Conservation (phyloP, 2,329 filamentous ascomycete species). For the Trichoderma atroviride region DNA sequence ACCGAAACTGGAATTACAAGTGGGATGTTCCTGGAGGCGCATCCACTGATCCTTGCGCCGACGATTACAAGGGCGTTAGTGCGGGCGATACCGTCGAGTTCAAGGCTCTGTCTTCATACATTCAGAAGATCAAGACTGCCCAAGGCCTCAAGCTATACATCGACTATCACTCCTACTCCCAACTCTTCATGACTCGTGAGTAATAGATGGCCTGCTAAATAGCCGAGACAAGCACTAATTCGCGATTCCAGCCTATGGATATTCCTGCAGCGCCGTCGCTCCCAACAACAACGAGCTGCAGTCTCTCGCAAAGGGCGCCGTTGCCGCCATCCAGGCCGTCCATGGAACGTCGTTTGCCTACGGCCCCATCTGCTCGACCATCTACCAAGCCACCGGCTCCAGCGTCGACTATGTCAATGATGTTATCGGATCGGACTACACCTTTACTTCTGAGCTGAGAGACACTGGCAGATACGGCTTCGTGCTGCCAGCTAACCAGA, state of each 20-base stretch:
- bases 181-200: constrained; percentile 63
- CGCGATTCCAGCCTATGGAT: constrained; percentile 60
- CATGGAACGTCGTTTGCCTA: constrained; percentile 46
- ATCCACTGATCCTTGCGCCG: constrained; percentile 54
- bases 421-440: constrained; percentile 46
- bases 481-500: constrained; percentile 47
- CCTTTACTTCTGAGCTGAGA: constrained; percentile 46
- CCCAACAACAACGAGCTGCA: constrained; percentile 53
- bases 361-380: constrained; percentile 61
- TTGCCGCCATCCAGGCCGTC: constrained; percentile 52
- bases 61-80: constrained; percentile 50
- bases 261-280: constrained; percentile 54
- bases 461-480: constrained; percentile 46
- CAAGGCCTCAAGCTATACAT: constrained; percentile 63
- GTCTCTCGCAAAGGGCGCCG: constrained; percentile 51
- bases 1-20: constrained; percentile 62
- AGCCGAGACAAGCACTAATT: constrained; percentile 29
- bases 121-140: constrained; percentile 37
- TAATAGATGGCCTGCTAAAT: constrained; percentile 47
- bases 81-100: constrained; percentile 56
- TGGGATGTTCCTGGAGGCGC: constrained; percentile 56
- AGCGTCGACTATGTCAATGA: constrained; percentile 51
- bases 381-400: constrained; percentile 58
- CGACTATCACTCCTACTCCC: constrained; percentile 67
- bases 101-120: constrained; percentile 47